Base-by-base conservation (phyloP, 2,329 filamentous ascomycete genomes). In the Tolypocladium ovalisporum region DNA sequence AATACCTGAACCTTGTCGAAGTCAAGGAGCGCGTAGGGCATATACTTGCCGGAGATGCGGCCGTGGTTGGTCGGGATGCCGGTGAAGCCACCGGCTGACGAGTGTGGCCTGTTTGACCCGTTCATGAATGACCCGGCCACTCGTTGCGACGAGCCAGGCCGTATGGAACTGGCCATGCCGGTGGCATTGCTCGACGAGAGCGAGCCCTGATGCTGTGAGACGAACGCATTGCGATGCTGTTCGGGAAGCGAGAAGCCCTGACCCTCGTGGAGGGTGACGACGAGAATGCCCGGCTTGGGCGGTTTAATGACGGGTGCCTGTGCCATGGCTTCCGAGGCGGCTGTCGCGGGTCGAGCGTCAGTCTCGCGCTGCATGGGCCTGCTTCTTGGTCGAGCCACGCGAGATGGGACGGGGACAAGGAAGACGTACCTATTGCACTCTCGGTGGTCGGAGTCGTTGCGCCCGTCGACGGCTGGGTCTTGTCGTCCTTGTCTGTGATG, bases 1-100 rank as follows among this genome's bases (percentile, higher is more conserved):
- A 99, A 97, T 58, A 97, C 90, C 73, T 99, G 94, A 63, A 96
- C 87, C 79, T 99, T 99, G 76, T 99, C 94, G 74, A 97, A 99
- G 75, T 99, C 94, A 61, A 99, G 82, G 22, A 99, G 83, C 47
- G 93, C 94, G 69, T 99, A 99, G 1, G 94, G 94, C 71, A 97
- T 86, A 72, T 97, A 95, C 76, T 96, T 97, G 66, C 91, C 93
- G 35, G 90, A 95, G 66, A 97, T 94, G 67, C 94, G 87, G 58
- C 94, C 94, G 74, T 99, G 94, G 70, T 93, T 95, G 27, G 91
- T 96, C 6, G 94, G 93, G 57, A 93, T 86, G 49, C 85, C 83
- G 68, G 87, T 88, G 72, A 97, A 96, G 64, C 89, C 87, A 58
- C 82, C 88, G 55, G 86, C 85, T 40, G 90, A 90, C n/a, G 92